Conservation (phyloP, 768 basidiomycete genomes). For the Lentinula lateritia region DNA sequence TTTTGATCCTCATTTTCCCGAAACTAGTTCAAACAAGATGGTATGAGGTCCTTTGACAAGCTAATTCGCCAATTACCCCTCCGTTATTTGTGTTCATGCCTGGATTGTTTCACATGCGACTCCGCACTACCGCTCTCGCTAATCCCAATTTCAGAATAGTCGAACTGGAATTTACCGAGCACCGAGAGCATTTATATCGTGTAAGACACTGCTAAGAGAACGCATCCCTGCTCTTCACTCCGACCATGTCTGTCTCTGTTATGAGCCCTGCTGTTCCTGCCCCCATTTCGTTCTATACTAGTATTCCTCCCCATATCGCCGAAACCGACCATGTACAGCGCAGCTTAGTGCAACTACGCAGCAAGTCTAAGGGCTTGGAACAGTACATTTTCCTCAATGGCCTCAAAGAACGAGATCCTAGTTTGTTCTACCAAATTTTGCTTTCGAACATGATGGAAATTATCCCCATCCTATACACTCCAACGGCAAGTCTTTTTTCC, state of each 20-base stretch:
- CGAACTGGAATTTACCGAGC: not conserved
- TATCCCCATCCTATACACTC: conserved; percentile 70
- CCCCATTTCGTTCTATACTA: conserved; percentile 7
- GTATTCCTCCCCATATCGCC: conserved; percentile 44
- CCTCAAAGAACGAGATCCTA: conserved; percentile 56
- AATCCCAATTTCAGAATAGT: not conserved
- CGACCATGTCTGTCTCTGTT: conserved; percentile 4
- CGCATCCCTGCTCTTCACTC: not conserved
- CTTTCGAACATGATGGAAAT: conserved; percentile 61
- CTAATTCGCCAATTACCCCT: not conserved
- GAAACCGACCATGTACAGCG: conserved; percentile 49
- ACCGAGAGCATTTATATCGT: not conserved
- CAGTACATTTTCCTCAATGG: conserved; percentile 68
- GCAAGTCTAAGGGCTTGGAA: conserved; percentile 51
- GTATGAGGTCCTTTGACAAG: not conserved
- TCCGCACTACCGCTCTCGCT: not conserved
- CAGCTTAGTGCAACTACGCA: conserved; percentile 52
- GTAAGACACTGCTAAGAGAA: not conserved
- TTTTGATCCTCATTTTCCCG: conserved; percentile 3
- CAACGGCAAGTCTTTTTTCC: conserved; percentile 40
- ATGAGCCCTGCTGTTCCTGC: conserved; percentile 20
- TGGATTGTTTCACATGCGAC: conserved; percentile 1
- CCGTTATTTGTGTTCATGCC: not conserved
- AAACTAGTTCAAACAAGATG: not conserved
- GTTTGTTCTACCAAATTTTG: conserved; percentile 62